Evolutionary conservation across 78 protist species (phyloP), one percentile per base, ranked within the genome.

Genomic region (Tieghemostelium lacteum): DNA sequence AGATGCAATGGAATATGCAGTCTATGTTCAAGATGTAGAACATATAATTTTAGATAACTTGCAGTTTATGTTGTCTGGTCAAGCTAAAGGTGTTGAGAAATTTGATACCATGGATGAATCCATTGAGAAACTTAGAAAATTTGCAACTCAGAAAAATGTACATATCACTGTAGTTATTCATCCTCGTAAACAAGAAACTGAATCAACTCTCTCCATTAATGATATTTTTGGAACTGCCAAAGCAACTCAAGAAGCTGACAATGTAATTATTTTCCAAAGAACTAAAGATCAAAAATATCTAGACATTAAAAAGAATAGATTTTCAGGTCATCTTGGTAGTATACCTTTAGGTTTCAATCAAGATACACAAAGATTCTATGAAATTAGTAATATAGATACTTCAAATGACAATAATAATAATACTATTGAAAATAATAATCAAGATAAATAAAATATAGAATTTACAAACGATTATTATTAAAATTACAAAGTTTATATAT

Each of bases 201-300:
- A 75, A 8, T 60, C 22, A 12, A 73, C 42, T 16, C 36, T 94
- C 2, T 62, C 19, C 20, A 78, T 72, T 10, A 52, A 37, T 2
- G 88, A 93, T 37, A 74, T 96, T 28, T 96, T 94, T 86, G 98
- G 98, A 36, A 89, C 97, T n/a, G 97, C 97, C 8, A 96, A 96
- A 77, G 98, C 97, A 31, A 96, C 96, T 6, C 98, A 96, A 65
- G 98, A 96, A 64, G 97, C 97, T 8, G 98, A 96, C 75, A 96
- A 96, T 74, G 97, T 96, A 16, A 58, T 96, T 3, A 87, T 95
- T 42, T n/a, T 96, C 33, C 98, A 96, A 63, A 55, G 31, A 19
- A 50, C 62, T 54, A 62, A 73, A 26, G 37, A 64, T 20, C 49
- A 2, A 29, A 33, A 91, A 24, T 95, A 58, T 83, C 29, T 96